Base-by-base conservation (phyloP, 169 alveolate genomes). In the Cryptosporidium sp. region DNA sequence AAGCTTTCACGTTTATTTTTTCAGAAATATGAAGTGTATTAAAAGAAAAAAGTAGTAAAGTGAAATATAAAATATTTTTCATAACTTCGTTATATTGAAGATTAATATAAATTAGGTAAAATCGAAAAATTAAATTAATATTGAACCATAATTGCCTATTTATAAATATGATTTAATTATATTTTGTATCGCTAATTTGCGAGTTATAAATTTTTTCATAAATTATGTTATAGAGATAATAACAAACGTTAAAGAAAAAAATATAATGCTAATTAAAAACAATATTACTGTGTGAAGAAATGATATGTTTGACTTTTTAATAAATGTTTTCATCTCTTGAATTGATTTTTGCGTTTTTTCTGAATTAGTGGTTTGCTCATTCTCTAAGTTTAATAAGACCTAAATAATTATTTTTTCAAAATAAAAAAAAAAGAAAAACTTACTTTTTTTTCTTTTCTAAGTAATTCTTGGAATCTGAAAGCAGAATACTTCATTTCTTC, bases 401-500 rank as follows among this genome's bases (percentile, higher is more conserved):
- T 80, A 80, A 41, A 26, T 8, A 1, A 29, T 16, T 52, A 73
- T 52, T 52, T 55, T 23, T 55, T 26, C 9, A 21, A 8, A 10
- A 7, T 1, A 8, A 3, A 55, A 26, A 55, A 52, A 6, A 16
- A 16, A 52, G 23, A 4, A 16, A 59, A 58, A 80, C 89, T 41
- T 62, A 80, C 89, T 67, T 80, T 43, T 62, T 62, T 80, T 62
- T 80, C 89, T 9, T n/a, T 62, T 43, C 59, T 43, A 51, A 80
- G 45, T 55, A 80, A 41, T 65, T 80, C 68, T 26, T 70, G 67
- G 41, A 80, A 80, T 62, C 48, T 80, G 12, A 80, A 52, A 2
- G 89, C 89, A 26, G 89, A 80, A 21, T 39, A 21, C 50, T 80
- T 80, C 89, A 80, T 80, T 67, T 61, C 89, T 16, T 59, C 43